A percentile compares a stretch with the other conserved stretches of the same genome.
phyloP scores from a whole-genome alignment of 1,284 basidiomycete species.

The Puccinia horiana region DNA sequence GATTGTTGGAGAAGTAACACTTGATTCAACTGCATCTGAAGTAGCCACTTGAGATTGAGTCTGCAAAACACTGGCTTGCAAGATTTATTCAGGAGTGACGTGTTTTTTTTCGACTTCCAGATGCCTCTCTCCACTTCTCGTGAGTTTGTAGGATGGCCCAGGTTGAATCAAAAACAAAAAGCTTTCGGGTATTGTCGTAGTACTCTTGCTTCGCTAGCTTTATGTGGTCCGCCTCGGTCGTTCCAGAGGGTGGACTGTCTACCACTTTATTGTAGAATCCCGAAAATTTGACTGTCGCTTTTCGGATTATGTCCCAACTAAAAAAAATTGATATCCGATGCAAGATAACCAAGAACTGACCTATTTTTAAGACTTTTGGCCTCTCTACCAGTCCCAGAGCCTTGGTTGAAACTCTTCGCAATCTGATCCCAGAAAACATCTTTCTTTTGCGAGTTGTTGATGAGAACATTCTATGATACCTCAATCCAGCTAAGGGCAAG shows the following conservation, averaged over 20 bases:
- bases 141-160: neutral
- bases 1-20: neutral
- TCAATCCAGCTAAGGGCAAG: conserved; percentile 10
- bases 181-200: neutral
- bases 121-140: conserved; percentile 1
- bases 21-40: neutral
- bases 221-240: neutral
- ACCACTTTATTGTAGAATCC: neutral
- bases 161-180: neutral
- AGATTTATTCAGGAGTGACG: too few relatives aligned
- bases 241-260: conserved; percentile 4
- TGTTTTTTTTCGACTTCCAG: neutral
- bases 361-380: neutral
- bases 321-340: neutral
- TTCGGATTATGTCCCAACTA: conserved; percentile 3
- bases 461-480: neutral
- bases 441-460: conserved; percentile 1
- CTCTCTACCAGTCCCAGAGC: neutral
- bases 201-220: neutral
- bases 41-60: neutral
- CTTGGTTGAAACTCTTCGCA: neutral
- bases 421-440: neutral
- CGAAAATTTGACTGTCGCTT: conserved; percentile 10
- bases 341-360: neutral
- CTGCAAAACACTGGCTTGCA: neutral